Evolutionary conservation across 2,329 filamentous ascomycete genomes (phyloP), one percentile per base, ranked within the genome.

Genomic region (Fusarium chaquense): DNA sequence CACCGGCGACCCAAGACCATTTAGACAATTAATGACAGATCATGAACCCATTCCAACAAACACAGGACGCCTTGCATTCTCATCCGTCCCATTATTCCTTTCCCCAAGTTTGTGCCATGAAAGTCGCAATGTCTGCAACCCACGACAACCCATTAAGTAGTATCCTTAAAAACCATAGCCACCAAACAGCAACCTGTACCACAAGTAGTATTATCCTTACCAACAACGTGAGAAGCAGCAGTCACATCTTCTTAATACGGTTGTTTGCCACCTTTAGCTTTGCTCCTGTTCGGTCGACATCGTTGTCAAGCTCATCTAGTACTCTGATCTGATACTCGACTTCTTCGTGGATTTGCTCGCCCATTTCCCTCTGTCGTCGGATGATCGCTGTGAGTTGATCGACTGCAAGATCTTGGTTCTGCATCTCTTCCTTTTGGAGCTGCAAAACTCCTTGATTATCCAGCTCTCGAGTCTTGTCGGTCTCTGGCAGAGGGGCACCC

Each of bases 211-310:
- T 57, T n/a, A 66, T 60, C 43, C 75, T 70, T 18, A 81, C 66
- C 22, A 70, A 45, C 18, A 75, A 15, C 43, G 65, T 66, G 22
- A 75, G 51, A 13, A 69, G 61, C 64, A 73, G 54, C 63, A 79
- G 80, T 83, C 82, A 85, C 73, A 94, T 89, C 82, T 90, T 91
- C 76, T 84, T 86, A 62, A 90, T 86, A 60, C 91, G 86, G 74
- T 89, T 89, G 82, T 91, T 93, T n/a, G 90, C 92, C 64, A 94
- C 87, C 65, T 86, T 84, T 59, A 94, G 80, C 85, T 95, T 95
- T 65, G 85, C 85, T 44, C 86, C 84, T 18, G 93, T 83, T 8
- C 90, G 83, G 65, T 90, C 88, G 4, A 86, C 85, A 78, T 94
- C 91, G 58, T 89, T 83, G 67, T 91, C 89, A 65, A 94, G 76